Evolutionary conservation across 2,329 filamentous ascomycete genomes (phyloP).

Genomic region (Fusarium chuoi): DNA sequence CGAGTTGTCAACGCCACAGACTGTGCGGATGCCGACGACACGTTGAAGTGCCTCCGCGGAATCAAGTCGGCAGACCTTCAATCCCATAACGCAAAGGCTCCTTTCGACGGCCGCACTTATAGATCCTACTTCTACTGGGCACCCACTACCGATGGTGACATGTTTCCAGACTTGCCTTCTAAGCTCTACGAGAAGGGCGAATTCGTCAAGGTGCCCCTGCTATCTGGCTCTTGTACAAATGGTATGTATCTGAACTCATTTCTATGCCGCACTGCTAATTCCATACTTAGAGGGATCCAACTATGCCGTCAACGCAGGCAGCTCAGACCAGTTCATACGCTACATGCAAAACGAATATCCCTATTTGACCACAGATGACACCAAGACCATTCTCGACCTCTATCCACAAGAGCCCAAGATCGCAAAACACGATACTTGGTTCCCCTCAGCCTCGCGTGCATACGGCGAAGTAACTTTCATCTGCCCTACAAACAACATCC

Average conservation of each 20-base stretch:
- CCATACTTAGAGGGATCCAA: slow-evolving; percentile 55
- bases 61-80: slow-evolving; percentile 52
- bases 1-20: slow-evolving; percentile 49
- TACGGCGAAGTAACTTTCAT: slow-evolving; percentile 60
- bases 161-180: slow-evolving; percentile 56
- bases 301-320: slow-evolving; percentile 55
- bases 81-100: slow-evolving; percentile 51
- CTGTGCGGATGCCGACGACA: slow-evolving; percentile 48
- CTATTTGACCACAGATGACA: slow-evolving; percentile 50
- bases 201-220: slow-evolving; percentile 57
- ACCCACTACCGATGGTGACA: slow-evolving; percentile 60
- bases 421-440: slow-evolving; percentile 56
- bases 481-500: slow-evolving; percentile 55
- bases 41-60: slow-evolving; percentile 56
- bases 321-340: slow-evolving; percentile 46
- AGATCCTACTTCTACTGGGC: slow-evolving; percentile 61
- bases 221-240: slow-evolving; percentile 58
- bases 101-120: slow-evolving; percentile 52
- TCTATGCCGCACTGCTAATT: slow-evolving; percentile 5
- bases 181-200: slow-evolving; percentile 52
- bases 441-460: slow-evolving; percentile 53
- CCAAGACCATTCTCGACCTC: slow-evolving; percentile 48
- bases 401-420: slow-evolving; percentile 53
- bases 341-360: slow-evolving; percentile 63
- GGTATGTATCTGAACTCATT: slow-evolving; percentile 45